phyloP scores from a whole-genome alignment of 768 basidiomycete genomes.

The Psilocybe cyanescens region DNA sequence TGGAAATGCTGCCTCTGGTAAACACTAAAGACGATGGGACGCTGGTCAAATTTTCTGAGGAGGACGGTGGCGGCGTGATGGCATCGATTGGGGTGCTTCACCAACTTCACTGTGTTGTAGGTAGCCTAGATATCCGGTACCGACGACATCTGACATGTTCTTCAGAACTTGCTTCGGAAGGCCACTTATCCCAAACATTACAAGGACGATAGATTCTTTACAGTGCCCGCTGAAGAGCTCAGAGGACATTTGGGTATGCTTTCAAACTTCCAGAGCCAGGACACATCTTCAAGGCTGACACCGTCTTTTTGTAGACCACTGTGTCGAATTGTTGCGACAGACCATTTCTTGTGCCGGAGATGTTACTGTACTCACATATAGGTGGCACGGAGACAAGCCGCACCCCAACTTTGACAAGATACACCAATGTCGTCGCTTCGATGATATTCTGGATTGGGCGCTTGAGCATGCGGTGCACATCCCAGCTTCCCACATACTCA shows the following conservation, averaged over 20 bases:
- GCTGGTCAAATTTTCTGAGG: not conserved
- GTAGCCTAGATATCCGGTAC: not conserved
- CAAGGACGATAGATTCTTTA: not conserved
- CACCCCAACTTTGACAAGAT: conserved; percentile 4
- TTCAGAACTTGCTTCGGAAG: not conserved
- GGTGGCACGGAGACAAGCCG: not conserved
- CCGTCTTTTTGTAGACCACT: not conserved
- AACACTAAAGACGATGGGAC: not conserved
- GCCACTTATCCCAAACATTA: not conserved
- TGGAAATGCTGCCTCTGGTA: not conserved
- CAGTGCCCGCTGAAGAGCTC: not conserved
- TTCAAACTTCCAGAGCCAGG: too few relatives aligned
- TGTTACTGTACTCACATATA: not conserved
- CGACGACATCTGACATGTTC: not conserved
- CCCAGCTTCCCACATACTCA: not conserved
- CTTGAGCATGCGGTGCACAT: not conserved
- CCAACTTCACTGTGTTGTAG: conserved; percentile 7
- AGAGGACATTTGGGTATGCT: not conserved
- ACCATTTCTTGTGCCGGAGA: not conserved
- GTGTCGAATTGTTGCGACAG: conserved; percentile 2
- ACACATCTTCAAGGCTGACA: too few relatives aligned
- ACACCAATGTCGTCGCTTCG: conserved; percentile 2
- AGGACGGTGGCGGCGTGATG: conserved; percentile 3
- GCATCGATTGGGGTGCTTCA: conserved; percentile 2
- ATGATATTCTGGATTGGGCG: not conserved